phyloP scores from a whole-genome alignment of 805 yeast genomes.

The Lachancea dasiensis region DNA sequence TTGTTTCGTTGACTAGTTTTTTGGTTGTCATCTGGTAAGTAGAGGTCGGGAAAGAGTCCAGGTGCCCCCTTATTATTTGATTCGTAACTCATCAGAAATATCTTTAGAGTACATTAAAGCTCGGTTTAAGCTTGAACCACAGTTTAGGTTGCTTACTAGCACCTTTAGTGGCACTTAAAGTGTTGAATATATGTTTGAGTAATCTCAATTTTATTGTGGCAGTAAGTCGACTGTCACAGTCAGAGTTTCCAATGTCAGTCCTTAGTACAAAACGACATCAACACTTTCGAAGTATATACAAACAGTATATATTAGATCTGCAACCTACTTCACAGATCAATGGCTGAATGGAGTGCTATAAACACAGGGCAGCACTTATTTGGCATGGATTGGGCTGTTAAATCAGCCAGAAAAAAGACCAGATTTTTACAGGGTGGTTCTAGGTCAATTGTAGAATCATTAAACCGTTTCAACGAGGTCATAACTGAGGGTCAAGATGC shows the following conservation, averaged over 20 bases:
- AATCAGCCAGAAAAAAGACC: conserved; percentile 27
- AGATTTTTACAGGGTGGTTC: conserved; percentile 26
- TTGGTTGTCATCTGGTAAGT: conserved; percentile 1
- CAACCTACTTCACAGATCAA: conserved; percentile 3
- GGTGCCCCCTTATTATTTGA: conserved; percentile 15
- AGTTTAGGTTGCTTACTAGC: too few species aligned
- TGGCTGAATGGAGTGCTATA: not conserved
- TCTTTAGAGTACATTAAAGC: too few species aligned
- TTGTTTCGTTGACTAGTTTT: not conserved
- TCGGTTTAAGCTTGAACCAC: too few species aligned
- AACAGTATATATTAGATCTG: not conserved
- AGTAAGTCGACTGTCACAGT: too few species aligned
- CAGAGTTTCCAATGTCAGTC: not conserved
- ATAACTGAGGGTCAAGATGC: conserved; percentile 19
- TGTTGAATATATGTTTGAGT: too few species aligned
- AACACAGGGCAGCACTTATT: not conserved
- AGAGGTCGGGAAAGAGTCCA: conserved; percentile 16
- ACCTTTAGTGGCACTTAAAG: too few species aligned
- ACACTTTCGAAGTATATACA: conserved; percentile 1
- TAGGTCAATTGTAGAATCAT: conserved; percentile 29
- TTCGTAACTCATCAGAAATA: conserved; percentile 1
- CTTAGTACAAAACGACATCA: conserved; percentile 5
- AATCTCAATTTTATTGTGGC: too few species aligned
- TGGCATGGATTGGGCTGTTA: conserved; percentile 30
- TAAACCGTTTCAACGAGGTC: conserved; percentile 25